Evolutionary conservation across 257 asterid species (phyloP).

Genomic region (Osmanthus fragrans): DNA sequence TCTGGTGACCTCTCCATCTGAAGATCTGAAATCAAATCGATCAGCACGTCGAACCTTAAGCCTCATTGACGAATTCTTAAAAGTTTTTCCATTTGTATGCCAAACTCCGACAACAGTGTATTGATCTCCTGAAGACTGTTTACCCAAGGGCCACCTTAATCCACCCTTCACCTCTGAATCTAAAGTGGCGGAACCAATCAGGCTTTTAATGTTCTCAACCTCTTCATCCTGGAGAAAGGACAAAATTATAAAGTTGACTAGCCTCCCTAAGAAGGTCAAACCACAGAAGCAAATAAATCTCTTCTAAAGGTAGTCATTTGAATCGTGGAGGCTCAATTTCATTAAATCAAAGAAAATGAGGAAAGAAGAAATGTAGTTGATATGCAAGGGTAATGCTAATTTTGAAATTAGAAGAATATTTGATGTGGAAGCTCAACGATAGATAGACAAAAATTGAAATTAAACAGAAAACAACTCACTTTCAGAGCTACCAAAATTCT

Average conservation of each 20-base stretch:
- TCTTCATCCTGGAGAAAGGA: constrained; percentile 45
- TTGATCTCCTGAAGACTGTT: constrained; percentile 40
- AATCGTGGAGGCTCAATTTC: neutral
- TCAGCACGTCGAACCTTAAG: constrained; percentile 48
- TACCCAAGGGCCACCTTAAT: constrained; percentile 50
- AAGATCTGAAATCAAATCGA: constrained; percentile 49
- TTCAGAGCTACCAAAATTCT: constrained; percentile 30
- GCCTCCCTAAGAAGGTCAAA: neutral
- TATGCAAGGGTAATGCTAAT: neutral
- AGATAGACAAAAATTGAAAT: neutral
- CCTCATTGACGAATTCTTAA: constrained; percentile 38
- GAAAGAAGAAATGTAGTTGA: neutral
- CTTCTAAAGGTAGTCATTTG: neutral
- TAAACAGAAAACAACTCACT: constrained; percentile 30
- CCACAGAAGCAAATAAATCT: neutral
- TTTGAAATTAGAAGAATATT: neutral
- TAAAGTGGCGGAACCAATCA: constrained; percentile 42
- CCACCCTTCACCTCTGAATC: constrained; percentile 54
- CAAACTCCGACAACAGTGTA: constrained; percentile 41
- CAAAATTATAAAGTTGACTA: constrained; percentile 5
- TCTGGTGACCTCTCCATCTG: constrained; percentile 46
- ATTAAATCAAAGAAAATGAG: neutral
- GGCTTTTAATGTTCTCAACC: constrained; percentile 29
- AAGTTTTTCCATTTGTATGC: constrained; percentile 42
- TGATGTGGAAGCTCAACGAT: neutral